Percentiles rank a stretch among this genome's conserved stretches.
Conservation (phyloP, 2,329 filamentous ascomycete genomes). For the Byssochlamys sp. region DNA sequence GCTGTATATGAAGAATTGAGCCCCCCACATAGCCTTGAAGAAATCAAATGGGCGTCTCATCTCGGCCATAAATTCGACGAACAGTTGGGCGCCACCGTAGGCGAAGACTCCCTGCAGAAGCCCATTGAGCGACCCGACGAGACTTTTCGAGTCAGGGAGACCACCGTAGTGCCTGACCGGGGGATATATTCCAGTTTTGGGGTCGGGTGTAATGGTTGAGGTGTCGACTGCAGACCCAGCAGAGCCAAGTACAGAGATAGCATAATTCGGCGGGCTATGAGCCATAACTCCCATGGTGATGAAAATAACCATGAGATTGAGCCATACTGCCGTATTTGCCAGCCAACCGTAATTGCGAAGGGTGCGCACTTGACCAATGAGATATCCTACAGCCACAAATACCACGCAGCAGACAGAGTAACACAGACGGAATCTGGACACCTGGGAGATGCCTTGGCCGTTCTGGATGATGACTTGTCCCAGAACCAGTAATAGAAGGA, state of each 20-base stretch:
- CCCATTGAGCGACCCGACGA: slow-evolving; percentile 41
- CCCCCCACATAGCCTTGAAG: slow-evolving; percentile 38
- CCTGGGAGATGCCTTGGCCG: slow-evolving; percentile 47
- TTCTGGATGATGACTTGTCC: slow-evolving; percentile 40
- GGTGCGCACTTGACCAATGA: slow-evolving; percentile 48
- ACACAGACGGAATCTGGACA: slow-evolving; percentile 42
- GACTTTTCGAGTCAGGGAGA: slow-evolving; percentile 30
- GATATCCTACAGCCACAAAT: slow-evolving; percentile 42
- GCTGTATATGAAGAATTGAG: slow-evolving; percentile 40
- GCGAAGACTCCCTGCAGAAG: slow-evolving; percentile 47
- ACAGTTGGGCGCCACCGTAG: slow-evolving; percentile 51
- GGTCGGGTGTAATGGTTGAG: slow-evolving; percentile 13
- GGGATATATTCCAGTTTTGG: slow-evolving; percentile 20
- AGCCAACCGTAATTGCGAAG: slow-evolving; percentile 47
- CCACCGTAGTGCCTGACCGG: slow-evolving; percentile 33
- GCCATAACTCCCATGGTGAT: slow-evolving; percentile 48
- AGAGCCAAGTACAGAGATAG: slow-evolving; percentile 16
- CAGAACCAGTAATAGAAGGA: slow-evolving; percentile 31
- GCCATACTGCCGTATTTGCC: slow-evolving; percentile 47
- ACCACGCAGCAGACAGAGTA: slow-evolving; percentile 45
- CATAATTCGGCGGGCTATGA: slow-evolving; percentile 42
- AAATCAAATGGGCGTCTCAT: slow-evolving; percentile 43
- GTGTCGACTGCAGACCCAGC: slow-evolving; percentile 17
- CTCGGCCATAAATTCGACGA: slow-evolving; percentile 49
- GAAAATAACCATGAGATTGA: slow-evolving; percentile 47